These are phyloP conservation scores for Bretschneidera sinensis DNA, from an alignment of 345 rosid genomes.

Conservation along the genomic window DNA sequence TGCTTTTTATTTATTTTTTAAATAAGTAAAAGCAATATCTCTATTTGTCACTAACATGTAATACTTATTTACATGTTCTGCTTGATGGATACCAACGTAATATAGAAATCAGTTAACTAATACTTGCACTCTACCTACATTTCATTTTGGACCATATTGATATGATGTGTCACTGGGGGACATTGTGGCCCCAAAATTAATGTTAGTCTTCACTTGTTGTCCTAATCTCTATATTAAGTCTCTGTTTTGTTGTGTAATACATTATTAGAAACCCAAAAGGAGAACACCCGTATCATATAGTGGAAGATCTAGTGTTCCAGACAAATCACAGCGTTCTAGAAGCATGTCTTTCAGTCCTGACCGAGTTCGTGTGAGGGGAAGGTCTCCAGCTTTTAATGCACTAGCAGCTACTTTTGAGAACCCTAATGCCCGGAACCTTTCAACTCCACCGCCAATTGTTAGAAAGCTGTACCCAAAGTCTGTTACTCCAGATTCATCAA, in stretches of 20 bases:
- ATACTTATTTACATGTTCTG: too few relatives aligned
- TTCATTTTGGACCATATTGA: too few relatives aligned
- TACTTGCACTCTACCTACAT: too few relatives aligned
- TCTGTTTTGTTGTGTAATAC: neutral
- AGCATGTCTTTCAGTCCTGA: constrained; percentile 97
- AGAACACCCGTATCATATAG: constrained; percentile 69
- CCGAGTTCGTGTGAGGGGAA: constrained; percentile 93
- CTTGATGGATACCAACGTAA: too few relatives aligned
- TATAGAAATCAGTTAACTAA: too few relatives aligned
- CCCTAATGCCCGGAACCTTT: constrained; percentile 70
- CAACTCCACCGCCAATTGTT: constrained; percentile 97
- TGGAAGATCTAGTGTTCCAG: constrained; percentile 86
- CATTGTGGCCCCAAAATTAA: too few relatives aligned
- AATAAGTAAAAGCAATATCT: too few relatives aligned
- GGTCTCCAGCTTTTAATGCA: constrained; percentile 97
- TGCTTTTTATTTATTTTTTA: too few relatives aligned
- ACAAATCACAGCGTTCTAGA: constrained; percentile 92
- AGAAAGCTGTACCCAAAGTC: constrained; percentile 91
- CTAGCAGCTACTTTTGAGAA: constrained; percentile 96
- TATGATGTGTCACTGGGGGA: too few relatives aligned
- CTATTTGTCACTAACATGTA: too few relatives aligned
- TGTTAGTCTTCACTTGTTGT: neutral
- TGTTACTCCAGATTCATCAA: constrained; percentile 69
- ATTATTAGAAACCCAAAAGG: constrained; percentile 78
- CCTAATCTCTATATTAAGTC: neutral